Base-by-base conservation (phyloP, 2,329 filamentous ascomycete species). In the Penicillium sp. region DNA sequence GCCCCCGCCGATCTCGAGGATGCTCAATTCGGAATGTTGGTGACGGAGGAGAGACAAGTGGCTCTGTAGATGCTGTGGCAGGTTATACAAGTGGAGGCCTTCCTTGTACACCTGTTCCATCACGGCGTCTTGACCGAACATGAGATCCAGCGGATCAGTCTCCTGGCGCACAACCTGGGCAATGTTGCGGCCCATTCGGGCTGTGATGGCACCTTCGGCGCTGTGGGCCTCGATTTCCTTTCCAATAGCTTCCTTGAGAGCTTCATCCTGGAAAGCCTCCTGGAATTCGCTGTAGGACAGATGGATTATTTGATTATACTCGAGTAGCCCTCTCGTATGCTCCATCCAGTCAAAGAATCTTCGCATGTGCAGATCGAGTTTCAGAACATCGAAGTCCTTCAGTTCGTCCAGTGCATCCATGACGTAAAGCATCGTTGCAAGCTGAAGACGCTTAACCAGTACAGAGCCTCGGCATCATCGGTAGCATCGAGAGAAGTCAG, bases 101-200 rank as follows among this genome's bases (percentile, higher is more conserved):
- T 70, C 62, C 19, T 68, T 65, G 49, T 73, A 73, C 16, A 68
- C 63, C 0, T 57, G 53, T 36, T 72, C 64, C 61, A 74, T 66
- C 9, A 73, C 39, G n/a, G 66, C 58, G 27, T 70, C 68, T 40
- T 70, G 59, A 5, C 69, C 66, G 25, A 73, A 74, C 69, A 74
- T 72, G 36, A 75, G 53, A 53, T 71, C 47, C 8, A 75, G 60
- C 7, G 71, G 70, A 55, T 74, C 68, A 23, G 63, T 51, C 50
- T 73, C 61, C 23, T 68, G 60, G 15, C 60, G 60, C 39, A 74
- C 49, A 5, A 73, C 60, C 1, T 51, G 50, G 2, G 59, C 65
- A 40, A 74, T 70, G n/a, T 72, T 68, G 4, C 61, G 53, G 0
- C 72, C 72, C 58, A 72, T 67, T 15, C 71, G 68, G 13, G 68